Base-by-base conservation (phyloP, 192 early-diverging fungal genomes). In the Rhizophagus clarus region DNA sequence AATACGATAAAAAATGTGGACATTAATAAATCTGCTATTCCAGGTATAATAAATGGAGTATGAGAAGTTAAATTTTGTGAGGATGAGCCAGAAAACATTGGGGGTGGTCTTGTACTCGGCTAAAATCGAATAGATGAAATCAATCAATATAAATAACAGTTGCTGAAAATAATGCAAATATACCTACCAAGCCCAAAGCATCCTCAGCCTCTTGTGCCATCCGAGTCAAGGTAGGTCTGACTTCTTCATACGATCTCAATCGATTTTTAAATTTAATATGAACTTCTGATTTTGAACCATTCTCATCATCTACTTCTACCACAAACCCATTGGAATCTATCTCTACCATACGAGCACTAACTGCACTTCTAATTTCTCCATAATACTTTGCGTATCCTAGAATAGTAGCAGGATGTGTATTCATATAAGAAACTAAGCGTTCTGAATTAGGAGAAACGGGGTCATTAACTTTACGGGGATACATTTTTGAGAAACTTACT, bases 131-230 rank as follows among this genome's bases (percentile, higher is more conserved):
- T 87, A 63, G 40, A 76, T 40, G 28, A 7, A 42, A n/a, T 79
- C 17, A 20, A 24, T 31, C 15, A 79, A 24, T 9, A 45, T 12
- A 32, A 62, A 47, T 22, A 42, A 37, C 42, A 14, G n/a, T 72
- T 45, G 37, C 60, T 26, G 32, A 77, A 17, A 17, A 47, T 26
- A 17, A 47, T 6, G 40, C 42, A 61, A 40, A 47, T 34, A 47
- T 26, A 26, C 56, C 70, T 85, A 87, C 86, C 81, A 87, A 70
- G 8, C 79, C 79, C 22, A 87, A 78, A 1, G 86, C 86, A 49
- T 72, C 72, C 56, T 87, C 86, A 2, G 86, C 86, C 77, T 87
- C 86, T 79, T 85, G 84, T 11, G 86, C 84, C 86, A 87, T 87
- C 56, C 62, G 76, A 77, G 83, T 79, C 69, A 87, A 70, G 11